phyloP scores from a whole-genome alignment of 2,329 filamentous ascomycete genomes.

The Hawksworthiomyces lignivorus region DNA sequence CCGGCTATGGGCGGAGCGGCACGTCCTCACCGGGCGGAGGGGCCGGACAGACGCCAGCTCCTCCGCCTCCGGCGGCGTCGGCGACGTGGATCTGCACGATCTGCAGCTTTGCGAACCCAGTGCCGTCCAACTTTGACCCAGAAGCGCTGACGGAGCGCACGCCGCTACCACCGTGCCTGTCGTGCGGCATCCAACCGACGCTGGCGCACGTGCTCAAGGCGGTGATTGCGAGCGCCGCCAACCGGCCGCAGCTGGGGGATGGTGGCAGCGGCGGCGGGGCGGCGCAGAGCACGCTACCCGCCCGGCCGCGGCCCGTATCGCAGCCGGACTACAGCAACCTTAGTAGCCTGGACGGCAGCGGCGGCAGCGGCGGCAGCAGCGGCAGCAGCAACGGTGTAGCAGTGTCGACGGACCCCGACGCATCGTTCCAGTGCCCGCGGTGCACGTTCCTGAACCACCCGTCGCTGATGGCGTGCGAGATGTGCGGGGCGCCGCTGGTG shows the following conservation, averaged over 20 bases:
- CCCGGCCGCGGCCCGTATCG: conserved; percentile 19
- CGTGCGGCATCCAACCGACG: conserved; percentile 88
- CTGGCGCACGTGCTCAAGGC: conserved; percentile 79
- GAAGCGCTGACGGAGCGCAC: conserved; percentile 71
- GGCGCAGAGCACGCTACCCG: conserved; percentile 21
- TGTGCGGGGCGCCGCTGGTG: conserved; percentile 73
- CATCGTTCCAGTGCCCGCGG: conserved; percentile 63
- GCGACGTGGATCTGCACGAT: conserved; percentile 96
- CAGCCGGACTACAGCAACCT: conserved; percentile 1
- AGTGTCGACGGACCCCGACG: conserved; percentile 23
- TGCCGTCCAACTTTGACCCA: conserved; percentile 90
- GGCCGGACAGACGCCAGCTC: conserved; percentile 33
- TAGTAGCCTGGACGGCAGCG: background rate
- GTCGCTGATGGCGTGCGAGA: conserved; percentile 77
- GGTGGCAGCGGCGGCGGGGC: background rate
- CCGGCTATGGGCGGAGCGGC: conserved; percentile 35
- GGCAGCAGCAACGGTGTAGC: conserved; percentile 6
- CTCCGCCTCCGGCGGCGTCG: conserved; percentile 42
- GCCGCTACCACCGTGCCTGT: conserved; percentile 75
- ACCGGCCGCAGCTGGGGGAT: conserved; percentile 31
- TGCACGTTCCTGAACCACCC: conserved; percentile 95
- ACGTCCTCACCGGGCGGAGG: conserved; percentile 38
- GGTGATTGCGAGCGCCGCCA: conserved; percentile 66
- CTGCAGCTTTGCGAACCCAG: conserved; percentile 87
- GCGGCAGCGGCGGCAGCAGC: background rate